Evolutionary conservation across 352 stramenopile genomes (phyloP).

Genomic region (Phytophthora cryptogea): DNA sequence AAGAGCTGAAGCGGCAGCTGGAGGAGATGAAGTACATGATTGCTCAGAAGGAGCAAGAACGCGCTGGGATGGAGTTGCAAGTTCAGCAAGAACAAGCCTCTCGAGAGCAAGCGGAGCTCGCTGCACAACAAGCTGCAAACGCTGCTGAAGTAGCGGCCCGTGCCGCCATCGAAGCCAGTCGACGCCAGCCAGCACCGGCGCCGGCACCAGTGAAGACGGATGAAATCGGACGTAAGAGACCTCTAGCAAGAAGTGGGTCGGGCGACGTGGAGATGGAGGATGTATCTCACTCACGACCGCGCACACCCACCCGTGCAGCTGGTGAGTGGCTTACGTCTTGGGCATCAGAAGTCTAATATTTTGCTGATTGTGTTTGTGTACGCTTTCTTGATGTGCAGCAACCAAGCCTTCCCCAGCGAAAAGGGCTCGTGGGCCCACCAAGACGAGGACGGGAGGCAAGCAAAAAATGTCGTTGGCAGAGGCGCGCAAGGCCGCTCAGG

Average conservation of each 20-base stretch:
- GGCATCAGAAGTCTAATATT: slow-evolving; percentile 17
- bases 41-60: slow-evolving; percentile 54
- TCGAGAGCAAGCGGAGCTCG: slow-evolving; percentile 67
- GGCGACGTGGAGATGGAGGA: slow-evolving; percentile 70
- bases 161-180: slow-evolving; percentile 68
- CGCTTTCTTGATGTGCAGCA: slow-evolving; percentile 23
- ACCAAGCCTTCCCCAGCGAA: slow-evolving; percentile 50
- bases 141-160: slow-evolving; percentile 71
- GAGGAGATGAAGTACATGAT: slow-evolving; percentile 56
- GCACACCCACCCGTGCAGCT: slow-evolving; percentile 23
- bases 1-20: slow-evolving; percentile 43
- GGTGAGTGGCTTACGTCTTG: slow-evolving; percentile 38
- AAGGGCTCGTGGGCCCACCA: slow-evolving; percentile 52
- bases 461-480: slow-evolving; percentile 66
- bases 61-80: slow-evolving; percentile 49
- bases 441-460: slow-evolving; percentile 35
- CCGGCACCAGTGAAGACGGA: slow-evolving; percentile 31
- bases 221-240: slow-evolving; percentile 51
- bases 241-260: slow-evolving; percentile 31
- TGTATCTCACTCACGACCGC: slow-evolving; percentile 35
- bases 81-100: slow-evolving; percentile 53
- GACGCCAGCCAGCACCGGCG: slow-evolving; percentile 46
- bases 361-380: slow-evolving; percentile 31
- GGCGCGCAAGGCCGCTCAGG: slow-evolving; percentile 67
- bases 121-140: slow-evolving; percentile 61